Conservation (phyloP, 805 yeast genomes). For the Lipomyces kockii region DNA sequence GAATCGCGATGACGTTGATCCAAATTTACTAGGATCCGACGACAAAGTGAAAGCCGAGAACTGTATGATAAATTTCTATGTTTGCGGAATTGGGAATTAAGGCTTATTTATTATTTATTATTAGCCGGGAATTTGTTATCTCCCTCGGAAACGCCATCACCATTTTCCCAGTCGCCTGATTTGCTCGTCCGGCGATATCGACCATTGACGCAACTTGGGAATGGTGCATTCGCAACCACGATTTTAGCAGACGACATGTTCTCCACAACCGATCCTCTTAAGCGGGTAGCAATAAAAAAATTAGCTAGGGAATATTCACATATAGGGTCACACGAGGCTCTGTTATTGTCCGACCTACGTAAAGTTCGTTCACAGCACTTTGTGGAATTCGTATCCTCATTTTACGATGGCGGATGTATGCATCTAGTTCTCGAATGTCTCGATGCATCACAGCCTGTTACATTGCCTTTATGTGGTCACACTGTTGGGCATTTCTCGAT, state of each 20-base stretch:
- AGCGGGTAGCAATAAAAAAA: constrained; percentile 30
- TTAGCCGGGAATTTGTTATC: constrained; percentile 6
- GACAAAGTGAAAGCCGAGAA: neutral
- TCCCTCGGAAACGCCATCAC: constrained; percentile 9
- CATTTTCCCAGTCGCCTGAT: constrained; percentile 6
- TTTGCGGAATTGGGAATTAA: neutral
- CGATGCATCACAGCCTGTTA: constrained; percentile 15
- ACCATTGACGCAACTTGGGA: constrained; percentile 18
- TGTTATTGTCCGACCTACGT: constrained; percentile 20
- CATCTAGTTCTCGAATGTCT: constrained; percentile 30
- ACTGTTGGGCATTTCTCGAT: constrained; percentile 15
- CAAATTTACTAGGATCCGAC: neutral
- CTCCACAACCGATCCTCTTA: constrained; percentile 6
- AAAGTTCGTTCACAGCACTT: constrained; percentile 12
- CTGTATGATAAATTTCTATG: neutral
- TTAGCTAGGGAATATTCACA: constrained; percentile 2
- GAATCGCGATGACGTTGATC: neutral
- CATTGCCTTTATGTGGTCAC: constrained; percentile 32
- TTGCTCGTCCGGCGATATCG: constrained; percentile 14
- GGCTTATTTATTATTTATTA: neutral
- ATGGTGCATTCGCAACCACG: constrained; percentile 32
- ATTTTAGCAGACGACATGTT: constrained; percentile 23
- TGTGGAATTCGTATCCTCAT: constrained; percentile 12
- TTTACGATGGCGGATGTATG: constrained; percentile 11
- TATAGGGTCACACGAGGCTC: constrained; percentile 26